phyloP scores from a whole-genome alignment of 495 filamentous ascomycete genomes.

The Friedmanniomyces endolithicus region DNA sequence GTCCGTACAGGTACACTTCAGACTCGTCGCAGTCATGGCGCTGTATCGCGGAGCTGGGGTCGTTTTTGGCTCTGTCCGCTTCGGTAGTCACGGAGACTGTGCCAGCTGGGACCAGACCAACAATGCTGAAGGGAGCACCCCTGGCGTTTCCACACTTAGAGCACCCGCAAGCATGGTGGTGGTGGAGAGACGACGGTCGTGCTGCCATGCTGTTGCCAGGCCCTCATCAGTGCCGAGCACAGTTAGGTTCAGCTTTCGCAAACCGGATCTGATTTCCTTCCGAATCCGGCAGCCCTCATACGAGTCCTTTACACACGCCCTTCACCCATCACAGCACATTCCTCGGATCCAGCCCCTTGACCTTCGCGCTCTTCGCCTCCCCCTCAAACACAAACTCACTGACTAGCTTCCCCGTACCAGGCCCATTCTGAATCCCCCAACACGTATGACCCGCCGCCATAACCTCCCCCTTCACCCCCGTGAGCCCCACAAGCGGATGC shows the following conservation, averaged over 20 bases:
- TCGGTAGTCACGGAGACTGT: conserved; percentile 30
- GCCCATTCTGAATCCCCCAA: conserved; percentile 63
- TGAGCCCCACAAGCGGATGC: conserved; percentile 67
- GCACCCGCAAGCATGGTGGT: conserved; percentile 55
- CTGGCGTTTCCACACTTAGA: conserved; percentile 53
- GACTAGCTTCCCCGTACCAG: conserved; percentile 80
- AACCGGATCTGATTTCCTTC: too few relatives aligned
- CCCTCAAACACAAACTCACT: conserved; percentile 39
- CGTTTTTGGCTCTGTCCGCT: conserved; percentile 37
- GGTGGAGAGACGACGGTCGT: too few relatives aligned
- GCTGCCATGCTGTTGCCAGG: not conserved
- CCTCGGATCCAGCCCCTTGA: conserved; percentile 27
- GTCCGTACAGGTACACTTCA: conserved; percentile 45
- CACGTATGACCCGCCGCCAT: conserved; percentile 89
- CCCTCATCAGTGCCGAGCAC: too few relatives aligned
- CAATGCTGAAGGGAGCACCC: conserved; percentile 46
- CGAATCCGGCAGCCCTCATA: too few relatives aligned
- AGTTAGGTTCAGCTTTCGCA: too few relatives aligned
- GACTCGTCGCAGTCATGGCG: conserved; percentile 46
- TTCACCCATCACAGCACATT: conserved; percentile 11
- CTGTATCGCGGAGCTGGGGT: conserved; percentile 41
- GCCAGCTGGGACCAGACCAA: conserved; percentile 41
- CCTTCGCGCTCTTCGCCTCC: conserved; percentile 27
- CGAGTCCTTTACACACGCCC: too few relatives aligned
- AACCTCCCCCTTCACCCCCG: conserved; percentile 62